Evolutionary conservation across 805 yeast species (phyloP), one percentile per base, ranked within the genome.

Genomic region (Myxozyma lipomycoides): DNA sequence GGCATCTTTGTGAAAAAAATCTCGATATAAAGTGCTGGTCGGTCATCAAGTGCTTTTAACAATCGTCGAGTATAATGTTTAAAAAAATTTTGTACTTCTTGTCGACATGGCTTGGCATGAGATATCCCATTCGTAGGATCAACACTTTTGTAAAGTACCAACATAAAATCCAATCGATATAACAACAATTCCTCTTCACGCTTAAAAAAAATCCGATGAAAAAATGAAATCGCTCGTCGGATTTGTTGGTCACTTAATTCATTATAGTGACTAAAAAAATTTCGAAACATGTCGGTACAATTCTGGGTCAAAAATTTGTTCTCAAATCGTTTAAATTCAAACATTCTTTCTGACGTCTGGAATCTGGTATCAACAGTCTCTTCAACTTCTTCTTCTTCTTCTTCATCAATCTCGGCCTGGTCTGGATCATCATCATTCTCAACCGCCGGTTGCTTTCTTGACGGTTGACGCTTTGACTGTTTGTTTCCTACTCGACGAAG

Each of bases 91-190:
- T 80, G 82, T 10, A 84, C 76, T 49, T 83, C 88, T 26, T 70
- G 72, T 51, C 87, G 71, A 3, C 81, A 71, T 15, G 68, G 43
- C 18, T 66, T 67, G 0, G 67, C 56, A 40, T 70, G 65, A 0
- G 80, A 74, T 17, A 82, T 67, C 4, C 82, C 80, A 28, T 70
- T 70, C 24, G 74, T 62, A 17, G 76, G 65, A 35, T 73, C 74
- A 10, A 80, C 70, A 4, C 84, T 69, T 24, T 76, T 72, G 61
- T 80, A 76, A 0, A 86, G 63, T 1, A 77, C 62, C 15, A 74
- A 64, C 76, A 91, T 77, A 62, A 93, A 80, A 64, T 90, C 96
- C 30, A 93, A 63, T 45, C 96, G 71, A 60, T 75, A 82, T 30
- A 86, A 65, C 30, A 78, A 68, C 0, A 81, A 71, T 38, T 81